phyloP scores from a whole-genome alignment of 2,329 filamentous ascomycete species.

The Cercospora berteroae region DNA sequence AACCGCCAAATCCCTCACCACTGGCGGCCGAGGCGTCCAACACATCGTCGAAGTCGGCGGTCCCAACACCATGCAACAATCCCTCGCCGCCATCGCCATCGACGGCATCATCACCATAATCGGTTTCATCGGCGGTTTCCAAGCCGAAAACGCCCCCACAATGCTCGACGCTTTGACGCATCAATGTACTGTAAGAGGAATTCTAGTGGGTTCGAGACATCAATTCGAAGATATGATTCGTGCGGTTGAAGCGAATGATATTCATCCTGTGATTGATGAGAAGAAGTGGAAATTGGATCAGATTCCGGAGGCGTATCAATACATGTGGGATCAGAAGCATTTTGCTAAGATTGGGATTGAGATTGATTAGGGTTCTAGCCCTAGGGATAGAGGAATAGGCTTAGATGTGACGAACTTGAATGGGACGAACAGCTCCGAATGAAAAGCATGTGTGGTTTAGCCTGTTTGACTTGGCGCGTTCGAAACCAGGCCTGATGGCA shows the following conservation, averaged over 20 bases:
- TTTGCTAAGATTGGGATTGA: slow-evolving; percentile 45
- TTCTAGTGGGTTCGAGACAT: slow-evolving; percentile 56
- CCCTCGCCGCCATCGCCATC: slow-evolving; percentile 41
- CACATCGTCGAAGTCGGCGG: slow-evolving; percentile 67
- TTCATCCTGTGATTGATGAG: slow-evolving; percentile 59
- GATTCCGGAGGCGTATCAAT: slow-evolving; percentile 51
- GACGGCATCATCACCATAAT: slow-evolving; percentile 59
- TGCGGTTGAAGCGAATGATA: slow-evolving; percentile 58
- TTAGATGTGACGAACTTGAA: background rate
- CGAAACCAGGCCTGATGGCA: background rate
- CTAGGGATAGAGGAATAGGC: background rate
- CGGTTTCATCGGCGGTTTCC: slow-evolving; percentile 55
- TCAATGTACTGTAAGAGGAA: slow-evolving; percentile 57
- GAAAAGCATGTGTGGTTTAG: background rate
- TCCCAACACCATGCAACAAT: slow-evolving; percentile 58
- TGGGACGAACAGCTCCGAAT: background rate
- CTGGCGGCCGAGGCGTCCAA: slow-evolving; percentile 58
- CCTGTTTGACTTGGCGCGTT: background rate
- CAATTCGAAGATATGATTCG: slow-evolving; percentile 60
- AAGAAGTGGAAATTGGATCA: slow-evolving; percentile 56
- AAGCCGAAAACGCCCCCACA: slow-evolving; percentile 49
- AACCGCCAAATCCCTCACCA: slow-evolving; percentile 52
- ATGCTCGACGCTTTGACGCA: slow-evolving; percentile 53
- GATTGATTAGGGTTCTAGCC: slow-evolving; percentile 35
- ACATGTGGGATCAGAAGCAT: slow-evolving; percentile 47